These are phyloP conservation scores for Ceratocystis variospora DNA, from an alignment of 2,329 filamentous ascomycete genomes.

Conservation along the genomic window DNA sequence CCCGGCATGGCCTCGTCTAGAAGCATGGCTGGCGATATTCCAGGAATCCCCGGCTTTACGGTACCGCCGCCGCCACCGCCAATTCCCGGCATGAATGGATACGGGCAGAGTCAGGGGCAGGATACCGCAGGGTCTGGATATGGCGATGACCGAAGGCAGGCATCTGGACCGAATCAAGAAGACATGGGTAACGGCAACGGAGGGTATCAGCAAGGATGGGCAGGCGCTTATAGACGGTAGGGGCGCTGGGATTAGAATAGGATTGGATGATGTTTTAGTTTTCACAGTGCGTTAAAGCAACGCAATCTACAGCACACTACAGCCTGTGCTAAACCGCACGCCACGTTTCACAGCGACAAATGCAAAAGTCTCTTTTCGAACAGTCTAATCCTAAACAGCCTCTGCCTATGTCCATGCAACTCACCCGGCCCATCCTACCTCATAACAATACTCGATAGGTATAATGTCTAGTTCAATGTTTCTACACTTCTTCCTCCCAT, in stretches of 20 bases:
- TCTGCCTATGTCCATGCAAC: not conserved
- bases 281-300: not conserved
- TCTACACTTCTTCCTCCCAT: not conserved
- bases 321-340: not conserved
- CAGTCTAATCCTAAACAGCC: not conserved
- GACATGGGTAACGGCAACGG: not conserved
- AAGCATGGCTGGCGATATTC: conserved; percentile 25
- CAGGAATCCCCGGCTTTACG: conserved; percentile 21
- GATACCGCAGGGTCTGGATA: not conserved
- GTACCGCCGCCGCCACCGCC: conserved; percentile 28
- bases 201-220: conserved; percentile 8
- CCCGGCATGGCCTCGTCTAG: conserved; percentile 33
- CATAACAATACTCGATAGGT: conserved; percentile 2
- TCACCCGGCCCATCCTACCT: not conserved
- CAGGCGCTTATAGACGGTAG: conserved; percentile 7
- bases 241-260: not conserved
- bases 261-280: no score
- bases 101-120: conserved; percentile 1
- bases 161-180: not conserved
- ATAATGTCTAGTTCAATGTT: not conserved
- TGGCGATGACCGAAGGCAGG: conserved; percentile 6
- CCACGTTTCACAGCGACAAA: no score
- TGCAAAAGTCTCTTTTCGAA: no score
- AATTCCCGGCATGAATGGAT: conserved; percentile 12
- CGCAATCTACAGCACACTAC: not conserved